Evolutionary conservation across 176 grass and related monocot genomes (phyloP).

Genomic region (Pontederia crassipes): DNA sequence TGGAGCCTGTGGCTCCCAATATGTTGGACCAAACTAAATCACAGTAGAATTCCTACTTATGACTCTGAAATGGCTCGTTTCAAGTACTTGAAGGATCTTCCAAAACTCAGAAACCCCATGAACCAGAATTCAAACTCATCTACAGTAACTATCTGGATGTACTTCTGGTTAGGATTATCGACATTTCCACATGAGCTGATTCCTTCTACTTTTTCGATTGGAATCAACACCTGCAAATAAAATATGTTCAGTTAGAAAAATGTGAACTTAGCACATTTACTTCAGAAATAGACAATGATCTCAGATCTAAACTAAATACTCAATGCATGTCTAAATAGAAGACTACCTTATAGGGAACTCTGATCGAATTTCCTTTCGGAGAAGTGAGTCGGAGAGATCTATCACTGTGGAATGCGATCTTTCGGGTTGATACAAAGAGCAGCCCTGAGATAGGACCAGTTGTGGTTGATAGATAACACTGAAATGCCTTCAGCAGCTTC

Average conservation of each 20-base stretch:
- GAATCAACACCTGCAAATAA: conserved; percentile 2
- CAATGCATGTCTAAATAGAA: background rate
- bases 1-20: background rate
- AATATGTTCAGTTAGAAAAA: background rate
- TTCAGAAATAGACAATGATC: no score
- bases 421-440: conserved; percentile 10
- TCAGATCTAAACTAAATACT: no score
- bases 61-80: background rate
- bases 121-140: conserved; percentile 18
- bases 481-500: conserved; percentile 11
- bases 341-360: conserved; percentile 21
- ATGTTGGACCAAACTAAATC: background rate
- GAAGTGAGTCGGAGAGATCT: conserved; percentile 1
- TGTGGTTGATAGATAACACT: conserved; percentile 20
- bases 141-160: conserved; percentile 14
- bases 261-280: no score
- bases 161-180: conserved; percentile 6
- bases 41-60: background rate
- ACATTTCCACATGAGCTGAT: background rate
- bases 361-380: conserved; percentile 5
- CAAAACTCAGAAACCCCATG: conserved; percentile 8
- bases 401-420: conserved; percentile 18
- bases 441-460: conserved; percentile 12
- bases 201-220: background rate
- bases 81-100: conserved; percentile 11